A percentile compares a stretch with the other conserved stretches of the same genome.
phyloP scores from a whole-genome alignment of 2,329 filamentous ascomycete genomes.

The Blastomyces gilchristii region DNA sequence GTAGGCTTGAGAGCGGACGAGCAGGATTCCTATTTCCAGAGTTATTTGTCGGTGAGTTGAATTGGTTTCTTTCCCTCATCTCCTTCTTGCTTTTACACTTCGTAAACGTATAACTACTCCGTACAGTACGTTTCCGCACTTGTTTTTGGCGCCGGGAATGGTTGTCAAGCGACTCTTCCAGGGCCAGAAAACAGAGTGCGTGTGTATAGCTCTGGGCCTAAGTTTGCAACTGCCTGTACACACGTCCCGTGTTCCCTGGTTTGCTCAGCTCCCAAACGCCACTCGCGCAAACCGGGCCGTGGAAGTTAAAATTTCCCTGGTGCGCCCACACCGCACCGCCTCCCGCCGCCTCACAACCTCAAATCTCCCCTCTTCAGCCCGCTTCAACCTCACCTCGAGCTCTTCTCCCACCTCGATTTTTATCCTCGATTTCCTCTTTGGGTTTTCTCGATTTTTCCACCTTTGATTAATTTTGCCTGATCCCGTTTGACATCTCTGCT shows the following conservation, averaged over 20 bases:
- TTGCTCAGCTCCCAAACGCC: neutral
- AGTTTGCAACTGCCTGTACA: neutral
- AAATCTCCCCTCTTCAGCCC: constrained; percentile 1
- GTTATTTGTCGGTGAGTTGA: neutral
- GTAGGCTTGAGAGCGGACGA: neutral
- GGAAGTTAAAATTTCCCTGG: neutral
- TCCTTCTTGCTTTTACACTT: too few relatives aligned
- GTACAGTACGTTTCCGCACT: neutral
- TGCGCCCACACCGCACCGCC: neutral
- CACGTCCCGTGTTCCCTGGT: neutral
- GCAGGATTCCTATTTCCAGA: neutral
- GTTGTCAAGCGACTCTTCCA: neutral
- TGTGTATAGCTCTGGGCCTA: neutral
- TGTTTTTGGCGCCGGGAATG: neutral
- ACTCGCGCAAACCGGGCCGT: neutral
- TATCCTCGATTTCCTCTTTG: neutral
- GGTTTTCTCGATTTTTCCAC: neutral
- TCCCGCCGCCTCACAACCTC: neutral
- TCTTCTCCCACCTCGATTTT: neutral
- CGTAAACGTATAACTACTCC: too few relatives aligned
- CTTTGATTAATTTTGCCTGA: neutral
- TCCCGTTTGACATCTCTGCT: neutral
- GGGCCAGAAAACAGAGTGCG: neutral
- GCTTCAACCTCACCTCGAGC: neutral
- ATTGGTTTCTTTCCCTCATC: neutral